Percentiles rank a stretch among this genome's conserved stretches.
Evolutionary conservation across 441 rosid genomes (phyloP).

Genomic region (Populus trichocarpa): DNA sequence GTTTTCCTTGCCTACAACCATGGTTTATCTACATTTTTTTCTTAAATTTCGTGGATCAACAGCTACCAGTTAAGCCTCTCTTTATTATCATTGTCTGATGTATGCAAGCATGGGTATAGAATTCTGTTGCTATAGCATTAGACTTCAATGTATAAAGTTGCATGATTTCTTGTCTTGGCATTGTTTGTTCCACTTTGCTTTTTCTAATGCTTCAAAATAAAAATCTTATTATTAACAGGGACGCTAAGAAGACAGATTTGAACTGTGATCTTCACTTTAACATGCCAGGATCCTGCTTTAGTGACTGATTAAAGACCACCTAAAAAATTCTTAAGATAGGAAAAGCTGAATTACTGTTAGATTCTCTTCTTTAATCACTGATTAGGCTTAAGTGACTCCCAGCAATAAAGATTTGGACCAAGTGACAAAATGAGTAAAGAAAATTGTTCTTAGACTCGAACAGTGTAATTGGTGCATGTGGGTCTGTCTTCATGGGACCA

Average conservation of each 20-base stretch:
- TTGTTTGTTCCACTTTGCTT: no score
- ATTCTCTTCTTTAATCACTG: conserved; percentile 11
- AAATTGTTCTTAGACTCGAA: conserved; percentile 9
- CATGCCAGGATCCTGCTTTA: conserved; percentile 19
- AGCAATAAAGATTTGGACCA: not conserved
- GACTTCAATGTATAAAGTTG: no score
- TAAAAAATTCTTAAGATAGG: not conserved
- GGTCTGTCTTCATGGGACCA: not conserved
- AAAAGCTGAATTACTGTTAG: not conserved
- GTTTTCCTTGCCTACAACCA: no score
- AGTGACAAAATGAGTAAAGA: conserved; percentile 7
- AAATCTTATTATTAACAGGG: not conserved
- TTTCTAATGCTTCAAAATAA: no score
- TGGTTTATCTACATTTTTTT: no score
- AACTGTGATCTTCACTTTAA: conserved; percentile 13
- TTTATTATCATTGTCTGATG: no score
- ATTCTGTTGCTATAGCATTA: no score
- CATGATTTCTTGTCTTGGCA: no score
- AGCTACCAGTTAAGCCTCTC: no score
- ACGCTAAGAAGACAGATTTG: conserved; percentile 1
- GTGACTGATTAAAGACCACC: not conserved
- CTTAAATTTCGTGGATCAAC: no score
- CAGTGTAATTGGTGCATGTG: not conserved
- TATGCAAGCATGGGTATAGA: no score
- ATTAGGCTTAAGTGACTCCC: not conserved